Evolutionary conservation across 192 early-diverging fungal genomes (phyloP), one percentile per base, ranked within the genome.

Genomic region (Coemansia sp.): DNA sequence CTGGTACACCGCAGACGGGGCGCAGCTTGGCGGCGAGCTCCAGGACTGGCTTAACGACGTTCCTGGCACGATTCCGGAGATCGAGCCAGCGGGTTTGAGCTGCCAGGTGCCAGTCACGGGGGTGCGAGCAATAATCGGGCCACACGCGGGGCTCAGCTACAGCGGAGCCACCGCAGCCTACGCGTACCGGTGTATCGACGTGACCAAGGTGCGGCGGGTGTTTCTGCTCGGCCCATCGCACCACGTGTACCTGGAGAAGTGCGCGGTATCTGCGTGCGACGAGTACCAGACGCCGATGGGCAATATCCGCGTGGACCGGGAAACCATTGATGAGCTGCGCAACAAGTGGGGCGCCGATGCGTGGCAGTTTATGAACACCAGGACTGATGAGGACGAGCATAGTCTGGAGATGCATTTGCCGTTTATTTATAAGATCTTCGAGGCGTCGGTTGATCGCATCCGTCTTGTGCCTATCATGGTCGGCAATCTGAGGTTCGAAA

Each of bases 321-420:
- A 74, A 19, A 32, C 87, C 9, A 85, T 90, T 12, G 81, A 70
- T 8, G 89, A 90, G 55, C 83, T 98, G 19, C 49, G 72, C 45
- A 71, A 82, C 39, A 92, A 90, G 0, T 22, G 21, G 57, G 85
- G 89, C 1, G 61, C 56, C 41, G 63, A 51, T 13, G 42, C 84
- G 5, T 98, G 96, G 83, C 55, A 64, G 6, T 57, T 65, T 42
- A 94, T 98, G 94, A 82, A 65, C 21, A 65, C 69, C 9, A 43
- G 71, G 11, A 85, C 82, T 7, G 97, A 99, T 67, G 94, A 98
- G 69, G 89, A 92, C 46, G 97, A 99, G 72, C 97, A 99, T 73
- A 95, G 94, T 73, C 88, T 99, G 68, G 97, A 98, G 71, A 94
- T 99, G 95, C 95, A 99, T 67, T 69, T 98, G 60, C 97, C 97